Evolutionary conservation across 768 basidiomycete species (phyloP), one percentile per base, ranked within the genome.

Genomic region (Hirschioporus abietinus): DNA sequence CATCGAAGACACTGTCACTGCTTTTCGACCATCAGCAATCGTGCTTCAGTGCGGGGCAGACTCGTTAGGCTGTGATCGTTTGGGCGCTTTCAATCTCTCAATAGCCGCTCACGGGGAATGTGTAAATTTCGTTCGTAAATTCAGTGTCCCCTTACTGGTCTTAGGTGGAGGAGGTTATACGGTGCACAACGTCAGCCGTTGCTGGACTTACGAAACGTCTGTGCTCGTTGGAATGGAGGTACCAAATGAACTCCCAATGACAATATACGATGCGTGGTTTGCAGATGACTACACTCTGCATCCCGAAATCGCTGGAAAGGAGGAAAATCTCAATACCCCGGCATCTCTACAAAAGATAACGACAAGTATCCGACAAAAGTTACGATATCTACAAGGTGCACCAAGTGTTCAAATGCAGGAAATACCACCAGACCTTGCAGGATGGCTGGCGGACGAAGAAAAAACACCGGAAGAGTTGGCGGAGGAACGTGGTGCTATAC

Each of bases 21-120:
- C 91, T 1, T 99, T 96, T 77, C 87, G 88, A 18, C 96, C 97
- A 0, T 85, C 90, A 0, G 81, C 92, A 1, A 97, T 99, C 71
- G 97, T 99, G 6, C 82, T 99, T 0, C 96, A 99, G 75, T 99
- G 96, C 72, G 97, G 96, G 24, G 97, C 97, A 3, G 96, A 99
- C 73, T 96, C 94, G 7, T 83, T 99, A 7, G 96, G 96, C 1
- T 94, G 93, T 71, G 97, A 99, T 75, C 83, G 97, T 36, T 82
- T 99, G 1, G 96, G 96, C 23, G 95, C 95, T 0, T 99, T 99
- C 86, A 99, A 99, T 74, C 83, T 99, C 6, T 95, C 93, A 15
- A 99, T 99, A 70, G 93, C 94, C 26, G 96, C 96, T 0, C 96
- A 99, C 72, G 96, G 97, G 23, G 96, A 99, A 78, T 99, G 96